Evolutionary conservation across 2,329 filamentous ascomycete species (phyloP).

Genomic region (Fusarium fracticaudum): DNA sequence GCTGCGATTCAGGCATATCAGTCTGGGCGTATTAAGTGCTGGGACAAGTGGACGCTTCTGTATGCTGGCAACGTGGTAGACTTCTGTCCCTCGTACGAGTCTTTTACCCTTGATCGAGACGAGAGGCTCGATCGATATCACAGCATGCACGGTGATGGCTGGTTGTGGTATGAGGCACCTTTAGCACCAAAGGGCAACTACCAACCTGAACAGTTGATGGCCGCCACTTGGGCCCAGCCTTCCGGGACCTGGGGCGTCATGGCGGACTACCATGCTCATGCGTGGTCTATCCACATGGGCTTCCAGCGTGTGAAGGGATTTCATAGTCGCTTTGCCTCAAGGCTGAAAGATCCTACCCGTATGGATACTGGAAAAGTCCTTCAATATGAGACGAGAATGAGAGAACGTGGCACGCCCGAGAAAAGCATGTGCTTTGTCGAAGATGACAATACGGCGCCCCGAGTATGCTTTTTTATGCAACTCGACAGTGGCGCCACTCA

Average conservation of each 20-base stretch:
- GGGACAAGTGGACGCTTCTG: slow-evolving; percentile 39
- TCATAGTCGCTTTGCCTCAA: slow-evolving; percentile 23
- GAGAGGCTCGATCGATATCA: slow-evolving; percentile 38
- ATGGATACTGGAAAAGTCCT: slow-evolving; percentile 20
- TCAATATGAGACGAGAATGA: slow-evolving; percentile 23
- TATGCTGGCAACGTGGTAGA: slow-evolving; percentile 37
- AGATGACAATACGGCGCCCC: slow-evolving; percentile 25
- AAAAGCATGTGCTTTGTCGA: slow-evolving; percentile 6
- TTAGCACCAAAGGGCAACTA: slow-evolving; percentile 20
- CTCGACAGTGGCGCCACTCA: slow-evolving; percentile 40
- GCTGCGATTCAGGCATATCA: slow-evolving; percentile 36
- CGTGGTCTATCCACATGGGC: slow-evolving; percentile 41
- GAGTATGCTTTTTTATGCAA: slow-evolving; percentile 41
- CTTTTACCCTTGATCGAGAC: slow-evolving; percentile 37
- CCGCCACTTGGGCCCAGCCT: slow-evolving; percentile 40
- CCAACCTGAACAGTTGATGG: slow-evolving; percentile 32
- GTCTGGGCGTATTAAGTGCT: slow-evolving; percentile 32
- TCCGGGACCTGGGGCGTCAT: neutral
- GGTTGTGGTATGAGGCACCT: slow-evolving; percentile 42
- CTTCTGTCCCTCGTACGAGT: slow-evolving; percentile 36
- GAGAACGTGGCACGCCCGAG: neutral
- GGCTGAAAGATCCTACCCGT: neutral
- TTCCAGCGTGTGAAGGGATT: slow-evolving; percentile 38
- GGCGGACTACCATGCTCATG: neutral
- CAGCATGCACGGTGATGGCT: slow-evolving; percentile 34